A percentile compares a stretch with the other conserved stretches of the same genome.
phyloP scores from a whole-genome alignment of 2,329 filamentous ascomycete species.

The Alternaria sp. region DNA sequence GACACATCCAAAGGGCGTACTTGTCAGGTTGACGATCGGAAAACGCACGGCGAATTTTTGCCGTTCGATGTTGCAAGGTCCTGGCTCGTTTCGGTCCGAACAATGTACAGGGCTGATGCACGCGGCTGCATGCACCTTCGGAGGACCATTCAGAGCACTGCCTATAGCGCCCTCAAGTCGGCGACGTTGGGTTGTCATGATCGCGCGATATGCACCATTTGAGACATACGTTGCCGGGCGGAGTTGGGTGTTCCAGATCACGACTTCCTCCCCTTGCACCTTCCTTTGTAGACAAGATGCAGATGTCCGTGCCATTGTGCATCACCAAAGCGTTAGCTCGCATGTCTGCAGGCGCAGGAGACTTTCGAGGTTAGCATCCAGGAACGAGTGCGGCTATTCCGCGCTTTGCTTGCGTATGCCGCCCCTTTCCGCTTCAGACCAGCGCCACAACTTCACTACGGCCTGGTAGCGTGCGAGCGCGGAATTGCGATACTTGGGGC shows the following conservation, averaged over 20 bases:
- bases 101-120: conserved; percentile 1
- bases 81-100: conserved; percentile 4
- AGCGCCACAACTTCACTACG: conserved; percentile 2
- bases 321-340: conserved; percentile 4
- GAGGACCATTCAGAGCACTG: conserved; percentile 18
- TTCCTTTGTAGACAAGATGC: conserved; percentile 15
- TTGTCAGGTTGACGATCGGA: background rate
- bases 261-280: conserved; percentile 5
- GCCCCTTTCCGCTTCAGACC: conserved; percentile 7
- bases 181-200: conserved; percentile 8
- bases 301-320: conserved; percentile 10
- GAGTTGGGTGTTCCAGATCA: conserved; percentile 5
- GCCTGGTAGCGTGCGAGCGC: conserved; percentile 1
- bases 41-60: background rate
- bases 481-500: conserved; percentile 1
- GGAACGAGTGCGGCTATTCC: conserved; percentile 10
- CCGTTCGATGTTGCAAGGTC: background rate
- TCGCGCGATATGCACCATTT: conserved; percentile 3
- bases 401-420: background rate
- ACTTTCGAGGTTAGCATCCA: conserved; percentile 12
- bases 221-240: conserved; percentile 11
- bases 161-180: conserved; percentile 17
- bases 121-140: conserved; percentile 4
- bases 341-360: conserved; percentile 1
- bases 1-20: background rate